phyloP scores from a whole-genome alignment of 1,284 basidiomycete species.

The Ustilago lituana region DNA sequence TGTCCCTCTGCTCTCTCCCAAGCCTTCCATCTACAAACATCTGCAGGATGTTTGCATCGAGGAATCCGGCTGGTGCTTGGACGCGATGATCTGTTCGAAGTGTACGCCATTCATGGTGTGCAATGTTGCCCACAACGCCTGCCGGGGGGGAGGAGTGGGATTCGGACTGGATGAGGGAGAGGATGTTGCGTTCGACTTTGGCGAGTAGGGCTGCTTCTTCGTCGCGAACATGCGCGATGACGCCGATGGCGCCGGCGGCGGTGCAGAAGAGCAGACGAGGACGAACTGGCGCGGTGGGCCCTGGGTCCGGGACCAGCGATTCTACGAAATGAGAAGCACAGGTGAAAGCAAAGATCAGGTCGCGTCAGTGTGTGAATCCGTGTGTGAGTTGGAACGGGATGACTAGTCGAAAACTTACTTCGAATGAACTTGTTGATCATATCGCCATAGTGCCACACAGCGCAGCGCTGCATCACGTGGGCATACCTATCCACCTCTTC shows the following conservation, averaged over 20 bases:
- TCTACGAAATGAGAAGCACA: too few relatives aligned
- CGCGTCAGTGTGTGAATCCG: too few relatives aligned
- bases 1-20: slow-evolving; percentile 17
- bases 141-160: slow-evolving; percentile 5
- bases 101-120: slow-evolving; percentile 57
- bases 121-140: slow-evolving; percentile 38
- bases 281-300: slow-evolving; percentile 7
- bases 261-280: slow-evolving; percentile 54
- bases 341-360: too few relatives aligned
- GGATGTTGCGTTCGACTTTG: slow-evolving; percentile 55
- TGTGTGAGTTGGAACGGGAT: too few relatives aligned
- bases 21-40: slow-evolving; percentile 39
- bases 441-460: slow-evolving; percentile 63
- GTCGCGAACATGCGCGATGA: slow-evolving; percentile 39
- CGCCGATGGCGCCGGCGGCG: slow-evolving; percentile 58
- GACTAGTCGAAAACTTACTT: too few relatives aligned
- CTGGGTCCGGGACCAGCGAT: slow-evolving; percentile 29
- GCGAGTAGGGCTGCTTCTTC: slow-evolving; percentile 25
- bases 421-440: slow-evolving; percentile 59
- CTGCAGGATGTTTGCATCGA: slow-evolving; percentile 59
- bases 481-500: slow-evolving; percentile 20
- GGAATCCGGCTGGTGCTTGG: slow-evolving; percentile 43
- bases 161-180: slow-evolving; percentile 25
- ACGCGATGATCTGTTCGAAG: slow-evolving; percentile 63
- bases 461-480: slow-evolving; percentile 59